phyloP scores from a whole-genome alignment of 2,329 filamentous ascomycete species.

The Cytospora chrysosperma region DNA sequence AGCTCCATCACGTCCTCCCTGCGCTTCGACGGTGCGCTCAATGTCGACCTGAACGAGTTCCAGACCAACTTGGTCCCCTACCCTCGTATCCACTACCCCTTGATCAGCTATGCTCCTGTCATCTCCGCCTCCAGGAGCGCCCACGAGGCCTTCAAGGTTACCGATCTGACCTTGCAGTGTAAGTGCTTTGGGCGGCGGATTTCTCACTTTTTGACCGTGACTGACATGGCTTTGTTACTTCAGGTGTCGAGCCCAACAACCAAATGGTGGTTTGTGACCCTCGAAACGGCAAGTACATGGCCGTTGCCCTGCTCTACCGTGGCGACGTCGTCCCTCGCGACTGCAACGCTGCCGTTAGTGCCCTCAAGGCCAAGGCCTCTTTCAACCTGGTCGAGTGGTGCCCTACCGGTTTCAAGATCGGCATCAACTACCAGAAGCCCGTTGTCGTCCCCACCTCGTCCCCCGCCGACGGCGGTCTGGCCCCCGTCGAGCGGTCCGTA shows the following conservation, averaged over 20 bases:
- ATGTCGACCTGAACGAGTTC: slow-evolving; percentile 75
- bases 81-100: slow-evolving; percentile 71
- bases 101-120: slow-evolving; percentile 72
- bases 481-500: slow-evolving; percentile 61
- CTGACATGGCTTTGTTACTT: slow-evolving; percentile 29
- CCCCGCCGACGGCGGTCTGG: slow-evolving; percentile 57
- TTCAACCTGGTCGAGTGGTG: slow-evolving; percentile 77
- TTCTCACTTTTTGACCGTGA: background rate
- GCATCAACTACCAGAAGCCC: slow-evolving; percentile 73
- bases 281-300: slow-evolving; percentile 76
- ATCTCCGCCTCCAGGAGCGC: slow-evolving; percentile 72
- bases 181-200: slow-evolving; percentile 34
- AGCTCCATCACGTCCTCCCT: slow-evolving; percentile 72
- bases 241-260: slow-evolving; percentile 75
- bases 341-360: slow-evolving; percentile 64
- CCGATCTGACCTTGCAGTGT: slow-evolving; percentile 75
- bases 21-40: slow-evolving; percentile 70
- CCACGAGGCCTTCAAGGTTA: slow-evolving; percentile 85
- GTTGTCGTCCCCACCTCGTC: slow-evolving; percentile 54
- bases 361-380: slow-evolving; percentile 68
- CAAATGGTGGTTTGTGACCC: slow-evolving; percentile 77
- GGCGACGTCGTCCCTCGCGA: slow-evolving; percentile 70
- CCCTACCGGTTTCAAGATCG: slow-evolving; percentile 73
- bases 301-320: slow-evolving; percentile 69
- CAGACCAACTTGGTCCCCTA: slow-evolving; percentile 75